phyloP scores from a whole-genome alignment of 2,329 filamentous ascomycete species.

The Fusarium sambucinum region DNA sequence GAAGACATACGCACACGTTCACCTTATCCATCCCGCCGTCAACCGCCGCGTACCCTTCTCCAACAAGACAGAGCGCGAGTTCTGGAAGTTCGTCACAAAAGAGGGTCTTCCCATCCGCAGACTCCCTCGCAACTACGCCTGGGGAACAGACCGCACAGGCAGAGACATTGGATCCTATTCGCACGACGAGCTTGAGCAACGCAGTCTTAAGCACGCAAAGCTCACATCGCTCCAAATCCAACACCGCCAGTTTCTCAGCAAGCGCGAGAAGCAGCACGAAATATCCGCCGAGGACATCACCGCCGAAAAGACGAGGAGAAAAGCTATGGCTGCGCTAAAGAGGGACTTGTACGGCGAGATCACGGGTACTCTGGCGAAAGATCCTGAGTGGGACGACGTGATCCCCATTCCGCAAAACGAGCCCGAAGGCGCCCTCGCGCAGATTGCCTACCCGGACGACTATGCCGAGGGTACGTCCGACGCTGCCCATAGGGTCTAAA shows the following conservation, averaged over 20 bases:
- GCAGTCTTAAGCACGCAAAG: conserved; percentile 56
- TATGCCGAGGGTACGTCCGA: conserved; percentile 78
- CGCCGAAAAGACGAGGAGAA: conserved; percentile 61
- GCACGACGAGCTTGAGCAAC: conserved; percentile 59
- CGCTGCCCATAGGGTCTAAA: conserved; percentile 17
- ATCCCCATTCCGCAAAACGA: conserved; percentile 86
- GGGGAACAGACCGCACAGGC: conserved; percentile 65
- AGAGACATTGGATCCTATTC: conserved; percentile 63
- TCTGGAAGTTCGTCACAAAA: conserved; percentile 69
- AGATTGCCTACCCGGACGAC: conserved; percentile 89
- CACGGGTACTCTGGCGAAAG: conserved; percentile 62
- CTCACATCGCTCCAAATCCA: conserved; percentile 59
- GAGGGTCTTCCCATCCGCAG: conserved; percentile 63
- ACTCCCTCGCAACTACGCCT: conserved; percentile 56
- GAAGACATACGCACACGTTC: conserved; percentile 61
- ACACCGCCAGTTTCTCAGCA: conserved; percentile 59
- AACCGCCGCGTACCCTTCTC: conserved; percentile 52
- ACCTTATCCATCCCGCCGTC: conserved; percentile 59
- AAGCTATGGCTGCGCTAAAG: conserved; percentile 64
- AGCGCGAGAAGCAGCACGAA: conserved; percentile 48
- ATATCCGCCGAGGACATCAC: conserved; percentile 56
- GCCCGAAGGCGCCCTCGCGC: conserved; percentile 85
- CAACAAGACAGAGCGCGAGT: conserved; percentile 66
- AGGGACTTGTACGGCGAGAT: conserved; percentile 66
- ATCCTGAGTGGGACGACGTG: conserved; percentile 87